Base-by-base conservation (phyloP, 805 yeast genomes). In the Candida broadrunensis region DNA sequence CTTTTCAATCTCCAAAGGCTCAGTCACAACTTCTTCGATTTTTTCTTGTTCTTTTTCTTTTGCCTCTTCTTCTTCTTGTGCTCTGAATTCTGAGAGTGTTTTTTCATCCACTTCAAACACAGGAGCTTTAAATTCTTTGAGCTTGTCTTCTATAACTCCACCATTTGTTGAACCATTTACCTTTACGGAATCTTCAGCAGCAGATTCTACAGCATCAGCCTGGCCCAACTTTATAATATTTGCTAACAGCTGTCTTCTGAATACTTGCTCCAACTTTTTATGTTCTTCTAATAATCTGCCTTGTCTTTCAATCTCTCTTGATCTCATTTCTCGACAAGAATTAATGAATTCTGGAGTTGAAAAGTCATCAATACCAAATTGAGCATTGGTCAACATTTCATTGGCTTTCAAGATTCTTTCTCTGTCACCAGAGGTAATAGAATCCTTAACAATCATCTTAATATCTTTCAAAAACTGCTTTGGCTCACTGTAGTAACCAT, bases 331-430 rank as follows among this genome's bases (percentile, higher is more conserved):
- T 47, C 78, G 82, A 67, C 98, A 93, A 33, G 88, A 88, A 33
- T 76, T 75, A 18, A 84, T 56, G 42, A 93, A 83, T 27, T 80
- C 85, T 1, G 91, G 83, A 3, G 74, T 65, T 37, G 83, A 80
- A 50, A 90, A 80, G 48, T 93, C 99, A 52, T 93, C 99, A 39
- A 93, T 76, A 5, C 95, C 95, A 57, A 93, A 95, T 60, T 89
- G 96, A 0, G 96, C 96, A 64, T 93, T 90, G 11, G 97, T 95
- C 56, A 78, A 78, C 98, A 93, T 90, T 60, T 93, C 99, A 41
- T 91, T 85, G 0, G 98, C 96, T 55, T 77, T 78, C 47, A 79
- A 60, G 4, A 84, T 68, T 39, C 96, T 72, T 43, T 93, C 99
- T 33, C 98, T 74, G 49, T 91, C 98, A 0, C 87, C 88, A 2